A percentile compares a stretch with the other conserved stretches of the same genome.
Conservation (phyloP, 2,329 filamentous ascomycete species). For the Alternaria incomplexa region DNA sequence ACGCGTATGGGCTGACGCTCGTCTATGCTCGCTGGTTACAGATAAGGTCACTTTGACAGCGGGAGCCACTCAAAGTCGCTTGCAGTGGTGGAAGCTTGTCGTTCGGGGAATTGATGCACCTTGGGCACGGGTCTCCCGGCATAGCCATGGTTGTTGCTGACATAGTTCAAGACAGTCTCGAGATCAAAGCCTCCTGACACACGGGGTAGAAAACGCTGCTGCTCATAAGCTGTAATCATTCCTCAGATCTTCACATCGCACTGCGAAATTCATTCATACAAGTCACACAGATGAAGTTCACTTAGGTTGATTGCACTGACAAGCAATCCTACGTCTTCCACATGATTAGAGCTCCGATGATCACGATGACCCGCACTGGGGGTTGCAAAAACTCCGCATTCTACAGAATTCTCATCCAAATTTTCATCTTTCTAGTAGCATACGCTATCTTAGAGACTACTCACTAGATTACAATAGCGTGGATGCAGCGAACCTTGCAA, state of each 20-base stretch:
- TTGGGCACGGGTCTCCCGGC: not conserved
- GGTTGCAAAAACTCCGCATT: not conserved
- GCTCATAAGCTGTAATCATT: not conserved
- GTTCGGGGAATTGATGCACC: not conserved
- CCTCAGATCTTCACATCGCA: not conserved
- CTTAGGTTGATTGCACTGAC: not conserved
- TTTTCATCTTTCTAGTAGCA: not conserved
- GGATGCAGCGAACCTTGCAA: not conserved
- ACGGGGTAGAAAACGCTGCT: not conserved
- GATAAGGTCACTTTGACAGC: slow-evolving; percentile 10
- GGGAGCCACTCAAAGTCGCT: slow-evolving; percentile 2
- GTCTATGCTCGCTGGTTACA: slow-evolving; percentile 2
- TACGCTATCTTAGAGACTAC: not conserved
- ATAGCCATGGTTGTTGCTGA: not conserved
- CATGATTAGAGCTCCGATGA: not conserved
- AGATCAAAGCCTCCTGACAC: not conserved
- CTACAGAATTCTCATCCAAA: not conserved
- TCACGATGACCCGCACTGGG: not conserved
- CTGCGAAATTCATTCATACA: not conserved
- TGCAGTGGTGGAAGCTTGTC: slow-evolving; percentile 2
- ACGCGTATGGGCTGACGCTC: not conserved
- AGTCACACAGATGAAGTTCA: not conserved
- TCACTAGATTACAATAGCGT: not conserved
- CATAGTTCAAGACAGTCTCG: not conserved
- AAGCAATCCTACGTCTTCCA: not conserved